Evolutionary conservation across 192 early-diverging fungal species (phyloP).

Genomic region (Podila verticillata): DNA sequence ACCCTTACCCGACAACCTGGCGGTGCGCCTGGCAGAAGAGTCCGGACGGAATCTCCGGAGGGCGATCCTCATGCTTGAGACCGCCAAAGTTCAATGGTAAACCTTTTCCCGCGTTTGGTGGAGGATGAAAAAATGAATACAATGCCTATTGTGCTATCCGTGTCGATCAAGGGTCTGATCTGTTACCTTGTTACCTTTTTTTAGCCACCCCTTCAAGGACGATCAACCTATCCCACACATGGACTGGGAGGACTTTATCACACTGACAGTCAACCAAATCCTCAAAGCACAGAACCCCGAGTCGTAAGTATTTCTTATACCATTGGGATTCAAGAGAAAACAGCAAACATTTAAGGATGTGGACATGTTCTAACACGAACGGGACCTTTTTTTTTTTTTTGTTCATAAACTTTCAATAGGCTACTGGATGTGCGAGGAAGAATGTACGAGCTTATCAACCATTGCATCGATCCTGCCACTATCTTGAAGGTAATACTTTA

Average conservation of each 20-base stretch:
- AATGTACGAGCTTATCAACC: conserved; percentile 88
- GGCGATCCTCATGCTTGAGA: conserved; percentile 92
- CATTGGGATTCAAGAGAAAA: neutral
- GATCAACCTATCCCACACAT: conserved; percentile 70
- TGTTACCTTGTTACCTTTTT: neutral
- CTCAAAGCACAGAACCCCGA: conserved; percentile 81
- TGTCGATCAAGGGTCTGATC: neutral
- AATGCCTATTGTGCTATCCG: neutral
- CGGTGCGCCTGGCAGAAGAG: conserved; percentile 71
- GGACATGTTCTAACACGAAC: too few relatives aligned
- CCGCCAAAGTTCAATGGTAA: conserved; percentile 76
- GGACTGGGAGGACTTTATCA: conserved; percentile 90
- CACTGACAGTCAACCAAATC: conserved; percentile 73
- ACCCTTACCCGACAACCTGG: conserved; percentile 68
- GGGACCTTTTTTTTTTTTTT: too few relatives aligned
- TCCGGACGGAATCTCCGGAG: conserved; percentile 87
- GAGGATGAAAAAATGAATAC: neutral
- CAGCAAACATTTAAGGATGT: neutral
- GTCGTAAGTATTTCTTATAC: conserved; percentile 51
- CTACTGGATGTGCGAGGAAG: conserved; percentile 76
- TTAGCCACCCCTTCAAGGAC: conserved; percentile 51
- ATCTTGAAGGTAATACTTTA: conserved; percentile 73
- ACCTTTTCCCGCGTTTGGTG: conserved; percentile 25
- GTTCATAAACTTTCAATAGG: conserved; percentile 21
- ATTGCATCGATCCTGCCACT: conserved; percentile 87